Evolutionary conservation across 2,329 filamentous ascomycete species (phyloP), one percentile per base, ranked within the genome.

Genomic region (Atkinsonella hypoxylon): DNA sequence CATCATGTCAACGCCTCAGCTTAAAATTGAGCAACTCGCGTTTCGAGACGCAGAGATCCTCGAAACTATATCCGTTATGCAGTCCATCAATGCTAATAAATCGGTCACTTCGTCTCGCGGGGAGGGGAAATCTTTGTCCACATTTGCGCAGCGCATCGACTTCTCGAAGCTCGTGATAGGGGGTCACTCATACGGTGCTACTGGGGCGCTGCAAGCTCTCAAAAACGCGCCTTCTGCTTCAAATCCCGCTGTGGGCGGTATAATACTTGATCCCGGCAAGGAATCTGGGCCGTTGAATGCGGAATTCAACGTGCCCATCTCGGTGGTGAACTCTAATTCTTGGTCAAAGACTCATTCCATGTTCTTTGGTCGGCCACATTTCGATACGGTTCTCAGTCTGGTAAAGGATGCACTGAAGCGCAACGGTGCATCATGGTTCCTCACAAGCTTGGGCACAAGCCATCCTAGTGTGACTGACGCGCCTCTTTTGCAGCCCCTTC

Each of bases 381-480:
- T 85, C 53, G 75, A 79, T 36, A 76, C 78, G 0, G 81, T 85
- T 8, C 73, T 71, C 50, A 75, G 76, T 8, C 67, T 85, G 2
- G 77, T 77, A 2, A 63, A 69, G 18, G 62, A 66, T 52, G 67
- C 76, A 45, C 64, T 75, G 54, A 56, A 65, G 52, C 64, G 72
- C 50, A 63, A 69, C 13, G 69, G 70, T 44, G 59, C 70, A 4
- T 67, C 68, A 2, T 79, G 76, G 76, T 79, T 79, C 62, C 61
- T 78, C 57, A 79, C 76, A 1, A 72, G 70, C 30, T 59, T 77
- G 1, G 73, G 74, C 32, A 79, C 76, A 0, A 67, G 79, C 0
- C 82, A 86, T 57, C 80, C 82, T 0, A 79, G 75, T 10, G 77
- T 83, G 18, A 84, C 82, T 0, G 82, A 85, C 58, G 82, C 82